Conservation (phyloP, 495 filamentous ascomycete genomes). For the Penicillium bovifimosum region DNA sequence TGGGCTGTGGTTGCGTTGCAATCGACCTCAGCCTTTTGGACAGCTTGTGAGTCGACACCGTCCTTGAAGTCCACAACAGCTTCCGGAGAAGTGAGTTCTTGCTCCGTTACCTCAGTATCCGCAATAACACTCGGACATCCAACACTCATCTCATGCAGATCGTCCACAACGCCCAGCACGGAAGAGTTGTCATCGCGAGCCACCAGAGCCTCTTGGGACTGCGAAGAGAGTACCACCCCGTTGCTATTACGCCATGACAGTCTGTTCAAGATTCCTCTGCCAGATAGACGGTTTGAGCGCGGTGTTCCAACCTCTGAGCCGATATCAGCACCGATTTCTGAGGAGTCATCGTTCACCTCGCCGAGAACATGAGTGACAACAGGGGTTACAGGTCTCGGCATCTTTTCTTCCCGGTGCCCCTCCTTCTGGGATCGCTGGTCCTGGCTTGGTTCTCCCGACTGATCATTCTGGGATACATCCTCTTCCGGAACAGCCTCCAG, state of each 20-base stretch:
- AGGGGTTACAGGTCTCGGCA: constrained; percentile 3
- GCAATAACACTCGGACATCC: constrained; percentile 15
- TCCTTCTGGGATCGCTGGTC: background rate
- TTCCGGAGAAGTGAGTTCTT: background rate
- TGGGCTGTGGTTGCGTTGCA: background rate
- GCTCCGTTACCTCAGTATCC: background rate
- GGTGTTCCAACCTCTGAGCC: constrained; percentile 32
- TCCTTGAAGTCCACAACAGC: background rate
- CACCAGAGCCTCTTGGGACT: constrained; percentile 24
- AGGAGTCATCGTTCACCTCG: constrained; percentile 22
- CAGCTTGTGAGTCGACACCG: background rate
- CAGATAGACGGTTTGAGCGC: constrained; percentile 29
- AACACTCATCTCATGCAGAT: constrained; percentile 15
- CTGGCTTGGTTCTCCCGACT: background rate
- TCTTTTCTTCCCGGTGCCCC: background rate
- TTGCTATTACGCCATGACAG: constrained; percentile 15
- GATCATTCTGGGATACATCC: constrained; percentile 5
- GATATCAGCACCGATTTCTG: constrained; percentile 34
- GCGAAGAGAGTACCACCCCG: constrained; percentile 8
- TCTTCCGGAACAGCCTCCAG: constrained; percentile 22
- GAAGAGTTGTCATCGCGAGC: constrained; percentile 22
- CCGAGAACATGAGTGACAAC: constrained; percentile 8
- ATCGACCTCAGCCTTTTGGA: background rate
- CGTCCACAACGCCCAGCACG: constrained; percentile 24
- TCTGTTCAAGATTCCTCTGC: constrained; percentile 15